Base-by-base conservation (phyloP, 371 early-diverging fungal genomes). In the Mycotypha africana region DNA sequence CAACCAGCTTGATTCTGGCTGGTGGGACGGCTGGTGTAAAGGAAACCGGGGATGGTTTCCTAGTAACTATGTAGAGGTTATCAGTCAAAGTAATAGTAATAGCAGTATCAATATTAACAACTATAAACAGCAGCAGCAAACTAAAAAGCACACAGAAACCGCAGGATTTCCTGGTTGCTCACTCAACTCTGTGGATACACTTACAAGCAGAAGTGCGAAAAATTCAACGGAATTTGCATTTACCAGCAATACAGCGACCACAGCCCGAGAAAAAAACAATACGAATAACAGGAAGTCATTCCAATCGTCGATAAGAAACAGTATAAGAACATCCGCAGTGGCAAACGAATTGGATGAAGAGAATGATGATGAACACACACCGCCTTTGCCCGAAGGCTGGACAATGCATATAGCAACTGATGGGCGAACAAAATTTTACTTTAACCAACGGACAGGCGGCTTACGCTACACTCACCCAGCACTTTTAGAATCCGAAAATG, bases 1-100 rank as follows among this genome's bases (percentile, higher is more conserved):
- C 23, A 73, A 83, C 4, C 85, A 87, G 43, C 81, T 92, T 36
- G 83, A 85, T 45, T 81, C 90, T 8, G 95, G 95, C 12, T 95
- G 95, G 95, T 95, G 95, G 95, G 88, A 93, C 64, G 91, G 89
- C 15, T 65, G 61, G 67, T 74, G 83, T 53, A 74, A 73, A 53
- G 82, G 78, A 28, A 62, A 63, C 47, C 77, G 82, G 44, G 94
- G 93, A 23, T 93, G 93, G 93, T 93, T 94, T 67, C 95, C 93
- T 1, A 86, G 89, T 42, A 91, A 90, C 61, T 92, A 84, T 61
- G 89, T 91, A 4, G 67, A 81, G 53, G 52, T 73, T 43, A 47
- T 78, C 28, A 69, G 80, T 3, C 21, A 28, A 0, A 58, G 44
- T 15, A n/a, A n/a, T n/a, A n/a, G n/a, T n/a, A n/a, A n/a, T n/a